Evolutionary conservation across 2,329 filamentous ascomycete genomes (phyloP), one percentile per base, ranked within the genome.

Genomic region (Pseudocercospora crystallina): DNA sequence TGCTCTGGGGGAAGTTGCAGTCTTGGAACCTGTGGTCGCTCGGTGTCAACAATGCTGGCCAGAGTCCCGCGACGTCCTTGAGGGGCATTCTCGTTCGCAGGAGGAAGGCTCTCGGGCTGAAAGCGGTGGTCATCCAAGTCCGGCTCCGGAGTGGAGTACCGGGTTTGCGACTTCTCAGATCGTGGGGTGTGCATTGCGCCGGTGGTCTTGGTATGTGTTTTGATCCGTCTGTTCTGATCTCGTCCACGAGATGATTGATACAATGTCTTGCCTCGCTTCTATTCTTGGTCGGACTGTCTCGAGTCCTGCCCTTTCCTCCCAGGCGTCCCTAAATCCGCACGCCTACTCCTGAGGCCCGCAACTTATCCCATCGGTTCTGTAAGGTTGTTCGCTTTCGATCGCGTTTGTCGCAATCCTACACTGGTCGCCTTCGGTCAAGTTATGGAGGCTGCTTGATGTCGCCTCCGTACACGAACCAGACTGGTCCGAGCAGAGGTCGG

Each of bases 401-500:
- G 35, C 41, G 34, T 32, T 32, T 26, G 39, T 40, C 48, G 50
- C 45, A 52, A 51, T 52, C 39, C 20, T 45, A 37, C 37, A 26
- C 8, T 45, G 37, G 20, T n/a, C 38, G 26, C 12, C 17, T 30
- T 62, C 72, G 72, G 71, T 65, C 79, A 73, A 92, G 77, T 96
- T 97, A 97, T 81, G 92, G 92, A 72, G 94, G 92, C 78, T 95
- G 92, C 80, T 90, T 94, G 58, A 68, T 62, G 80, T 94, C 89
- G 79, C 90, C 89, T 87, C 92, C 91, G 80, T 85, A 85, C 75
- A 92, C 92, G 84, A 95, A 90, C 90, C 90, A 89, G 80, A 85
- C 85, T 76, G 90, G 92, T 80, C 90, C 90, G 73, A 92, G 86
- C 78, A 95, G 89, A 83, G 90, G 91, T 80, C 86, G 86, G 71